Percentiles rank a stretch among this genome's conserved stretches.
These are phyloP conservation scores for Pelargonium hybrid DNA, from an alignment of 441 rosid species.

Conservation along the genomic window DNA sequence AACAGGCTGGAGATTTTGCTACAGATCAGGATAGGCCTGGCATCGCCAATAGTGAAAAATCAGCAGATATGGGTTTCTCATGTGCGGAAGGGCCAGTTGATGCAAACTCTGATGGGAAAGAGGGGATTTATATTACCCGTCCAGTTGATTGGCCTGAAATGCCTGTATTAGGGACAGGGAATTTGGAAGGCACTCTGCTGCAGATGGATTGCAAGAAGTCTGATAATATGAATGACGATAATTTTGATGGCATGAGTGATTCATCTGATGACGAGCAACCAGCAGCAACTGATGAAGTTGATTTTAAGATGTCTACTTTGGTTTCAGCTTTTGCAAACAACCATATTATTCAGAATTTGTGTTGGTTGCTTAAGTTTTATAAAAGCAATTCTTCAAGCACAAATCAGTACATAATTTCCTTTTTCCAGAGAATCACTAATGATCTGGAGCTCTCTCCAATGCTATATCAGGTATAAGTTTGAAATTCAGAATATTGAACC, in stretches of 20 bases:
- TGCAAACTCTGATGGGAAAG: conserved; percentile 30
- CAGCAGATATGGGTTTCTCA: conserved; percentile 19
- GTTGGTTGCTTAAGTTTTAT: conserved; percentile 90
- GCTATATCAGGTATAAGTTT: conserved; percentile 74
- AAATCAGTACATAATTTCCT: conserved; percentile 52
- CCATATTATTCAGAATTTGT: conserved; percentile 69
- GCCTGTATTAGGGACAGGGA: conserved; percentile 26
- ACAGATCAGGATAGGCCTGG: conserved; percentile 28
- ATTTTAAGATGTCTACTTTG: conserved; percentile 68
- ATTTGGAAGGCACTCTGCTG: conserved; percentile 23
- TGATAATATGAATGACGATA: conserved; percentile 33
- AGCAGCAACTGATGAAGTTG: conserved; percentile 65
- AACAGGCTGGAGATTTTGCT: conserved; percentile 30
- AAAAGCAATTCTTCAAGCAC: conserved; percentile 57
- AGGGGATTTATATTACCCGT: conserved; percentile 15
- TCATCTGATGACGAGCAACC: conserved; percentile 66
- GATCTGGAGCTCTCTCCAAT: conserved; percentile 86
- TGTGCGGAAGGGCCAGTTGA: conserved; percentile 26
- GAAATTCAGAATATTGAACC: conserved; percentile 7
- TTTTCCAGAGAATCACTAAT: conserved; percentile 67
- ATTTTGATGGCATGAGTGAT: conserved; percentile 41
- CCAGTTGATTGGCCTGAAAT: conserved; percentile 32
- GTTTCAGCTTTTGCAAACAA: conserved; percentile 75
- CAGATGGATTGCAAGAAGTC: conserved; percentile 25
- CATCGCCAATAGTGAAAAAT: conserved; percentile 26